Conservation (phyloP, 139 green algal genomes). For the Chlorella sp. region DNA sequence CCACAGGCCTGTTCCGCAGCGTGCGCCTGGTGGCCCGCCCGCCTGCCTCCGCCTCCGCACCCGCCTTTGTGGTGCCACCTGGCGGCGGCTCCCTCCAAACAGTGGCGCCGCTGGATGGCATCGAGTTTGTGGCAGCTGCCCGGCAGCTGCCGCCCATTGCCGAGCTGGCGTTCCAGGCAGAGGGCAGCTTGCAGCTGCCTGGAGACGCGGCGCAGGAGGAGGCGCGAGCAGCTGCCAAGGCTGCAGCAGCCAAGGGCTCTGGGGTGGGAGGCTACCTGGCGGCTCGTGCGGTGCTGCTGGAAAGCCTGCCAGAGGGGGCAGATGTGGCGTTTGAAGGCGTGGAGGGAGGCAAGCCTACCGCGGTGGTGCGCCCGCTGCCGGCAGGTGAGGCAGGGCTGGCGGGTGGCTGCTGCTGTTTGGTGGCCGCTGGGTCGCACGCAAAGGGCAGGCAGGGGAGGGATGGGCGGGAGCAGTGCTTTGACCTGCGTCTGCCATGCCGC, state of each 20-base stretch:
- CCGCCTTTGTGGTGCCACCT: constrained; percentile 3
- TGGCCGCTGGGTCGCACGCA: no score
- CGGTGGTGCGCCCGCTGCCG: constrained; percentile 27
- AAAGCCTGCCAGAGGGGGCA: background rate
- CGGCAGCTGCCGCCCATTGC: constrained; percentile 69
- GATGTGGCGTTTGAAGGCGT: constrained; percentile 58
- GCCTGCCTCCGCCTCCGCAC: background rate
- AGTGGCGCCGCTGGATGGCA: constrained; percentile 63
- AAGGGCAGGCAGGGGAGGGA: background rate
- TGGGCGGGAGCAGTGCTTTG: background rate
- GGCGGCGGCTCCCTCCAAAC: constrained; percentile 40
- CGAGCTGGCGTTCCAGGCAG: constrained; percentile 58
- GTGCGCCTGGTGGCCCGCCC: constrained; percentile 21
- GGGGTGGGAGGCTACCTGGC: constrained; percentile 29
- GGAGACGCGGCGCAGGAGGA: background rate
- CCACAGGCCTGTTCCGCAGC: constrained; percentile 32
- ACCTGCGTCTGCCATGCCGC: background rate
- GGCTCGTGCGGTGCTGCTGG: constrained; percentile 30
- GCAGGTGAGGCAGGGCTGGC: background rate
- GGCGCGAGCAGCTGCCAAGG: background rate
- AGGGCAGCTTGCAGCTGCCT: constrained; percentile 59
- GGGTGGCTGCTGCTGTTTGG: no score
- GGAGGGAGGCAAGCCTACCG: constrained; percentile 67
- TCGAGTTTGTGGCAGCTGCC: constrained; percentile 61
- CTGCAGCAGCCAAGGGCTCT: background rate